Base-by-base conservation (phyloP, 306 rosid species). In the apple (Malus domestica) region DNA sequence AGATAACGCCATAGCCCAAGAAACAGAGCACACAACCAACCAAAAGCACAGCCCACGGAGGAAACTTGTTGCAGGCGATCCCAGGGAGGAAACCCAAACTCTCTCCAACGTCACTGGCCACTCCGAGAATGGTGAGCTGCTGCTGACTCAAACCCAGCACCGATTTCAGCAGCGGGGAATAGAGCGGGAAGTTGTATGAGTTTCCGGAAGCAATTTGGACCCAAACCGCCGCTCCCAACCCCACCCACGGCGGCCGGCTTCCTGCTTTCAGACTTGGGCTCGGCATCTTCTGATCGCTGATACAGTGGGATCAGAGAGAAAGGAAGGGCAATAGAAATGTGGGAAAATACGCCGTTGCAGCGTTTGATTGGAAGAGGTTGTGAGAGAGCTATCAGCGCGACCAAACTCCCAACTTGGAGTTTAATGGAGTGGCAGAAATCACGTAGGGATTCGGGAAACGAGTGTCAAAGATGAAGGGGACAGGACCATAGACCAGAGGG, bases 201-300 rank as follows among this genome's bases (percentile, higher is more conserved):
- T 86, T 83, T 0, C 93, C 93, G 7, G 92, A 85, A 12, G 91
- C 93, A 33, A 88, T 80, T 86, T 88, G 84, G 44, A 88, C 81
- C 98, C 98, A 93, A 63, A 88, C 91, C 12, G 97, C 98, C 10
- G 97, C 96, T 8, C 83, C 96, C 80, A 93, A 90, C 54, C 97
- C 98, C 42, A 93, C 97, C 98, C 97, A 93, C 58, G 97, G 98
- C 1, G 98, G 96, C 27, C 98, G 79, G 76, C 90, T 93, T 29
- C 98, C 98, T 13, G 82, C 91, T 87, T 93, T 93, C 42, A 88
- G 78, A 77, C 78, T 86, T 42, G 49, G 70, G 14, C 66, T 83
- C 0, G 87, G 59, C 96, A 90, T 89, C 52, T 57, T 54, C 32
- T 62, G 55, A 12, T 44, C 49, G 14, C 49, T 40, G 58, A 14